Evolutionary conservation across 179 eudicot genomes (phyloP).

Genomic region (Vitellaria paradoxa): DNA sequence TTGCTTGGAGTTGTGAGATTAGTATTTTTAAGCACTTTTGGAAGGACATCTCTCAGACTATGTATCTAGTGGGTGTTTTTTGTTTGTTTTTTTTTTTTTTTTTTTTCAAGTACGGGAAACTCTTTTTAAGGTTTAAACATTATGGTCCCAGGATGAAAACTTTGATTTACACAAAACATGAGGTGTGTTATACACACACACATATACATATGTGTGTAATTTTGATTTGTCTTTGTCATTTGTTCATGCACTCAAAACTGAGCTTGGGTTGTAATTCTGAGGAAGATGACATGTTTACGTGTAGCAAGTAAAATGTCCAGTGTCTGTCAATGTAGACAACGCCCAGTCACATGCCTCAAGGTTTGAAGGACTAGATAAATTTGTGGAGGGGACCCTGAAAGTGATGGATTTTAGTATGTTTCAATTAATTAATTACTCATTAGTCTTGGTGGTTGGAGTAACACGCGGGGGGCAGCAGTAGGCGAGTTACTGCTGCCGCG

Average conservation of each 20-base stretch:
- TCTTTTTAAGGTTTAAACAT: not conserved
- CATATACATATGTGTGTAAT: too few species aligned
- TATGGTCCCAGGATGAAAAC: not conserved
- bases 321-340: not conserved
- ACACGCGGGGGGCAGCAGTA: too few species aligned
- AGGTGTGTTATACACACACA: not conserved
- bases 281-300: constrained; percentile 7
- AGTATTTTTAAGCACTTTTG: not conserved
- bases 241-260: not conserved
- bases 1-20: not conserved
- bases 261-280: not conserved
- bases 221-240: not conserved
- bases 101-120: too few species aligned
- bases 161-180: not conserved
- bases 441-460: too few species aligned
- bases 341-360: not conserved
- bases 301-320: not conserved
- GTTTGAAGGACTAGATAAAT: not conserved
- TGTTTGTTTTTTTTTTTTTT: too few species aligned
- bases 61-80: too few species aligned
- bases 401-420: too few species aligned
- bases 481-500: too few species aligned
- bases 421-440: too few species aligned
- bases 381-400: too few species aligned
- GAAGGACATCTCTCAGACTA: too few species aligned